Conservation (phyloP, 768 basidiomycete species). For the Lactarius hatsudake region DNA sequence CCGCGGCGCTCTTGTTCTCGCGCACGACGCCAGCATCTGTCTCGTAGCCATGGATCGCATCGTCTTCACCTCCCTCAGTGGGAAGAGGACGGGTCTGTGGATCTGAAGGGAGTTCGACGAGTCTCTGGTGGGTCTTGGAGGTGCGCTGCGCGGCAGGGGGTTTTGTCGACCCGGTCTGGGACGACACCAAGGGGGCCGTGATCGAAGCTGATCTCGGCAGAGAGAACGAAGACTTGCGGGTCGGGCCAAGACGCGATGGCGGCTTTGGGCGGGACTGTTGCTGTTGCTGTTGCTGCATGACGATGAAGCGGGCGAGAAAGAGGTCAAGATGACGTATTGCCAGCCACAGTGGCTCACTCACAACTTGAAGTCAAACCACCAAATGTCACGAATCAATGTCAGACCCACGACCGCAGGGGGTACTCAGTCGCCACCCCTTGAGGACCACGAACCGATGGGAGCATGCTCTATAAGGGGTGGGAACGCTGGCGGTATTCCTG, state of each 20-base stretch:
- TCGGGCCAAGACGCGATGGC: not conserved
- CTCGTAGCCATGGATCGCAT: slow-evolving; percentile 57
- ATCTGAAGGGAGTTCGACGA: slow-evolving; percentile 85
- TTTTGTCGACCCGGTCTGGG: slow-evolving; percentile 4
- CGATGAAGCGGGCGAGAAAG: not conserved
- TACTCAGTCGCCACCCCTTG: slow-evolving; percentile 25
- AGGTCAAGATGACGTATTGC: slow-evolving; percentile 17
- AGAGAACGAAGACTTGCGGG: slow-evolving; percentile 10
- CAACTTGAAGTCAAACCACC: not conserved
- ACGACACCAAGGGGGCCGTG: not conserved
- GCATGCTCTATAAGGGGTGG: slow-evolving; percentile 24
- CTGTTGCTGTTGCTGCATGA: slow-evolving; percentile 15
- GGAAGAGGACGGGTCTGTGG: slow-evolving; percentile 76
- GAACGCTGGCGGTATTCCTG: slow-evolving; percentile 23
- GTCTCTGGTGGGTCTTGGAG: slow-evolving; percentile 88
- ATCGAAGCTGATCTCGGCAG: not conserved
- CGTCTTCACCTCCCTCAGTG: slow-evolving; percentile 38
- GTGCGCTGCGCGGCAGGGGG: slow-evolving; percentile 55
- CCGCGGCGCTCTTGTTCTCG: slow-evolving; percentile 77
- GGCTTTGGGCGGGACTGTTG: slow-evolving; percentile 1
- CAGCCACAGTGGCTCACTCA: not conserved
- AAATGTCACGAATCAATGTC: slow-evolving; percentile 6
- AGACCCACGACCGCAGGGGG: slow-evolving; percentile 3
- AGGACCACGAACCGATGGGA: slow-evolving; percentile 26
- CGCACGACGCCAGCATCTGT: slow-evolving; percentile 47